Base-by-base conservation (phyloP, 2,329 filamentous ascomycete species). In the Arachnopeziza araneosa region DNA sequence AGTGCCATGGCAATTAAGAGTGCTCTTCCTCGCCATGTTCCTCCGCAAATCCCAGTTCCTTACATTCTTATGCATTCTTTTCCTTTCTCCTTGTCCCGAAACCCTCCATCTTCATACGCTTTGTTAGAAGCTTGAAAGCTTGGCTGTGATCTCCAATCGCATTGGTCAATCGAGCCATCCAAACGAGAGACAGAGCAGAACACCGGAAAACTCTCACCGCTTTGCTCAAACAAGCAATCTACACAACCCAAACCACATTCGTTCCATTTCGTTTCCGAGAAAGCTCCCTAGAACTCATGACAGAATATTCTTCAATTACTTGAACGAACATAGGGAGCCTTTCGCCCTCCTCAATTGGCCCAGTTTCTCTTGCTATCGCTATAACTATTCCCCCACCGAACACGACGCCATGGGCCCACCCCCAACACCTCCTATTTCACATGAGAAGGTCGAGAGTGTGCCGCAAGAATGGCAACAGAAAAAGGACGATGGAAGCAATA, bases 261-360 rank as follows among this genome's bases (percentile, higher is more conserved):
- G 57, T 63, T 66, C 57, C 55, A 55, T 60, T 61, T 54, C 52
- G 52, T 54, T 54, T 58, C 54, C 48, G 56, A 49, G 55, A 32
- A 57, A 57, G 62, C 64, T 51, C 54, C 58, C 60, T 63, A 64
- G 57, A 64, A 62, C 63, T 61, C 59, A 66, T 65, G 66, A 56
- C 58, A 54, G 54, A 52, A 32, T 51, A 56, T 54, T 23, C 55
- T 49, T 62, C 60, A 36, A 61, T 58, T 36, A 26, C 52, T 52
- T 56, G 30, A 26, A 61, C 52, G 52, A 57, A 56, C 58, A 57
- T 63, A 63, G 63, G 59, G 62, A 64, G 60, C 32, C 36, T 23
- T 57, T 52, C 22, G 50, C 60, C 48, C 23, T 55, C 53, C 57
- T 57, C 60, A 62, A 63, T 65, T 63, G 63, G 60, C 59, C 49